Percentiles rank a stretch among this genome's conserved stretches.
These are phyloP conservation scores for Leptographium lundbergii DNA, from an alignment of 2,329 filamentous ascomycete genomes.

Conservation along the genomic window DNA sequence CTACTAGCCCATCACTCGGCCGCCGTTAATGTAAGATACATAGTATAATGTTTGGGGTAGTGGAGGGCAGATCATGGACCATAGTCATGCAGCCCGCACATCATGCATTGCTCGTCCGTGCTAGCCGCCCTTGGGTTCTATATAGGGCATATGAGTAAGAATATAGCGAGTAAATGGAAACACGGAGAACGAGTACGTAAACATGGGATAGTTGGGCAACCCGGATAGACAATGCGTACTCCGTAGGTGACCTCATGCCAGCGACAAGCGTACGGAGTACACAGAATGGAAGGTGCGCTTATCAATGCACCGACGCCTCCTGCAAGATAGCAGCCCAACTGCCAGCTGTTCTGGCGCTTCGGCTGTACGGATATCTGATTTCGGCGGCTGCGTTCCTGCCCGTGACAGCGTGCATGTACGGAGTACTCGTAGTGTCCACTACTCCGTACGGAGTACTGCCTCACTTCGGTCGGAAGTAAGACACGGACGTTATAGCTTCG, in stretches of 20 bases:
- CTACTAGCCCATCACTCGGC: no score
- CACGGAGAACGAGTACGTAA: neutral
- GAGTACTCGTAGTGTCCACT: no score
- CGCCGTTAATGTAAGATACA: neutral
- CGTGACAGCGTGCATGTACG: neutral
- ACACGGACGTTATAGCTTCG: neutral
- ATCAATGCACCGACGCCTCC: no score
- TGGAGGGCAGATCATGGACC: constrained; percentile 3
- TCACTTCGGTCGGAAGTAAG: neutral
- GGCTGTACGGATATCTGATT: neutral
- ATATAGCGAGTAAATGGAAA: neutral
- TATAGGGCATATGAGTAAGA: neutral
- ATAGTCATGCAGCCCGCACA: neutral
- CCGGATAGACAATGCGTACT: neutral
- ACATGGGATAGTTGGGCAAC: neutral
- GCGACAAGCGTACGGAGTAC: no score
- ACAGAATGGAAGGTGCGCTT: no score
- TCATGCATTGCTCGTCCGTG: neutral
- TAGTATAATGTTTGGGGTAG: neutral
- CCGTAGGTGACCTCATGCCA: no score
- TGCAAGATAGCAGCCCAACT: no score
- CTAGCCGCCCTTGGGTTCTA: neutral
- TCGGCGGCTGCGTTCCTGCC: neutral
- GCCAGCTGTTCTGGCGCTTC: neutral
- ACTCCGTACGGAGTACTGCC: neutral